A percentile compares a stretch with the other conserved stretches of the same genome.
Conservation (phyloP, 2,329 filamentous ascomycete species). For the Fusarium nygamai region DNA sequence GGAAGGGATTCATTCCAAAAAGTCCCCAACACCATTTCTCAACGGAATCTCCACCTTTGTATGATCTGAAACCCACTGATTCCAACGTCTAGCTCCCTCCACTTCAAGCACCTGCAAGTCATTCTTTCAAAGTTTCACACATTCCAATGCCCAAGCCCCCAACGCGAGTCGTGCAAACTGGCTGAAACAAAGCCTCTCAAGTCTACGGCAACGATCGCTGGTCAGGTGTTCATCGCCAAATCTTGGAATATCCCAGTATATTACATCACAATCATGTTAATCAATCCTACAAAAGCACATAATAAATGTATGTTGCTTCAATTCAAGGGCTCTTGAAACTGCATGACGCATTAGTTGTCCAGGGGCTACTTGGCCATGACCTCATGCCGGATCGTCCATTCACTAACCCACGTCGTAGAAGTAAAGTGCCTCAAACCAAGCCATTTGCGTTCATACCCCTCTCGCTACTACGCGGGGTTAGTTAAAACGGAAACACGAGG, state of each 20-base stretch:
- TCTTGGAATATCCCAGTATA: neutral
- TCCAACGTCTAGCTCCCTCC: conserved; percentile 14
- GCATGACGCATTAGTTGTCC: conserved; percentile 37
- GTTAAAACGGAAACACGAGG: conserved; percentile 9
- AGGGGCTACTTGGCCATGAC: conserved; percentile 39
- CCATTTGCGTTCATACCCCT: conserved; percentile 23
- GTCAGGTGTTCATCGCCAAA: neutral
- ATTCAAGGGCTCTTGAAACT: conserved; percentile 15
- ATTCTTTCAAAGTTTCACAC: conserved; percentile 25
- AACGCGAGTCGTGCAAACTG: conserved; percentile 7
- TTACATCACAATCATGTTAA: conserved; percentile 18
- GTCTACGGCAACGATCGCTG: neutral
- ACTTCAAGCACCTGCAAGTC: conserved; percentile 15
- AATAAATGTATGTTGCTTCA: neutral
- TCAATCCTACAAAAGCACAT: neutral
- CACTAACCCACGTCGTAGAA: conserved; percentile 18
- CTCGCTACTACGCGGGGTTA: conserved; percentile 15
- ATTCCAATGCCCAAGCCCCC: conserved; percentile 10
- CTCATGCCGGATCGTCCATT: conserved; percentile 36
- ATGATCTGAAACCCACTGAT: conserved; percentile 24
- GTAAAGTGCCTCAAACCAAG: conserved; percentile 28
- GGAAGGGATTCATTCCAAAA: neutral
- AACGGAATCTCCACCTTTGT: neutral
- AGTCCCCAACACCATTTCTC: neutral
- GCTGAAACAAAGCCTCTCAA: conserved; percentile 19